Evolutionary conservation across 305 asterid genomes (phyloP), one percentile per base, ranked within the genome.

Genomic region (Fraxinus angustifolia): DNA sequence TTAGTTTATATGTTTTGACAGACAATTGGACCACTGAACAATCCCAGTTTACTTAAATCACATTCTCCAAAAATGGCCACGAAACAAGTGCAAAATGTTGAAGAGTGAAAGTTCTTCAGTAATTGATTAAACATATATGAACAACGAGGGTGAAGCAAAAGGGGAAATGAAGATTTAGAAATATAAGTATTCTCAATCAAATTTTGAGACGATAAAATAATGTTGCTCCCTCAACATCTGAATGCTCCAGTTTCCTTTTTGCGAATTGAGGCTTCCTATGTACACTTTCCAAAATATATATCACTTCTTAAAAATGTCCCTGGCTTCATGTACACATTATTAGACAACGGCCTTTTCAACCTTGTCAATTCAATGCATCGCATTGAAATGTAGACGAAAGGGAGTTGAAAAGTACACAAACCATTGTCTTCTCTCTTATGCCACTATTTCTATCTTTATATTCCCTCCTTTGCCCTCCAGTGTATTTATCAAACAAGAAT

Each of bases 41-140:
- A 12, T 6, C 35, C 71, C 23, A 77, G n/a, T 77, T 28, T 28
- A 11, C 34, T 77, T n/a, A 17, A 77, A 30, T 33, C 36, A 21
- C 35, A 77, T 30, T 35, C 38, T 56, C 80, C 31, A 17, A 30
- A 58, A 77, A 60, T 34, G 74, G 74, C 8, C 35, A 7, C 26
- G 0, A 19, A 14, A 58, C 45, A 23, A 68, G 53, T 34, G 73
- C 73, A 58, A 77, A 17, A 8, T n/a, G 6, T 26, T 77, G 34
- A 17, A 17, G n/a, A 58, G 68, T 33, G 23, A 31, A 8, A n/a
- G 35, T 16, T 34, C 21, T 77, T 60, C 42, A 35, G 48, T 38
- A 48, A 76, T 30, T 30, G 35, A 16, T 77, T 40, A 30, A 78
- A 62, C 23, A 79, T 26, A 79, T 79, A 79, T 68, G 68, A 30